Base-by-base conservation (phyloP, 2,329 filamentous ascomycete species). In the Aphanocladium album region DNA sequence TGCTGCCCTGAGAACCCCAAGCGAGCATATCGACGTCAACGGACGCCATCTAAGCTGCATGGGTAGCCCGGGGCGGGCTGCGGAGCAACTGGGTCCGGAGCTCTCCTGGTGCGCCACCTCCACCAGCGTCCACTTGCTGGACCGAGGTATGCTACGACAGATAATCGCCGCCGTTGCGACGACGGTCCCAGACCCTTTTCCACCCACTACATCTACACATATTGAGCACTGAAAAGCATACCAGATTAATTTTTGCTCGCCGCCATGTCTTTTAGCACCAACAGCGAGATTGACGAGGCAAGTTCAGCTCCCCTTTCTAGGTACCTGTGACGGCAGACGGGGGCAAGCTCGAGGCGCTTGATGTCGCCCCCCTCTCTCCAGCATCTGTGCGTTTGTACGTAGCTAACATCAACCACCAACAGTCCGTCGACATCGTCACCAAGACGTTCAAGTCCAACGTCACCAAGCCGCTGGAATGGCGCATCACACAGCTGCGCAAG, bases 401-500 rank as follows among this genome's bases (percentile, higher is more conserved):
- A 16, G 21, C 57, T 60, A 46, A 58, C 35, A 33, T 16, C 14
- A 7, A 2, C 46, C 8, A 14, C 11, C 8, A 14, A 12, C 21
- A 60, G 58, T 17, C 58, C 25, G 41, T 55, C 51, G 51, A 30
- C 19, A 39, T 19, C 52, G 51, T 56, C 58, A 60, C 58, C 41
- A 33, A 33, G 35, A 55, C 58, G 2, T 60, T 60, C 58, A 62
- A 51, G 3, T 55, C 63, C 1, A 58, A 64, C 19, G 69, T 64
- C 21, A 78, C 76, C 25, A 76, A 76, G 39, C 63, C 65, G 5
- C 63, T 76, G 4, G 67, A 68, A 57, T 78, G 74, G 73, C 69
- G 74, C n/a, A 74, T 73, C 61, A 72, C 70, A 67, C 76, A 78
- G 64, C 68, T 78, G 6, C 74, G 75, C 60, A 72, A 76, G 64